Evolutionary conservation across 495 filamentous ascomycete species (phyloP).

Genomic region (Penicillium ucsense): DNA sequence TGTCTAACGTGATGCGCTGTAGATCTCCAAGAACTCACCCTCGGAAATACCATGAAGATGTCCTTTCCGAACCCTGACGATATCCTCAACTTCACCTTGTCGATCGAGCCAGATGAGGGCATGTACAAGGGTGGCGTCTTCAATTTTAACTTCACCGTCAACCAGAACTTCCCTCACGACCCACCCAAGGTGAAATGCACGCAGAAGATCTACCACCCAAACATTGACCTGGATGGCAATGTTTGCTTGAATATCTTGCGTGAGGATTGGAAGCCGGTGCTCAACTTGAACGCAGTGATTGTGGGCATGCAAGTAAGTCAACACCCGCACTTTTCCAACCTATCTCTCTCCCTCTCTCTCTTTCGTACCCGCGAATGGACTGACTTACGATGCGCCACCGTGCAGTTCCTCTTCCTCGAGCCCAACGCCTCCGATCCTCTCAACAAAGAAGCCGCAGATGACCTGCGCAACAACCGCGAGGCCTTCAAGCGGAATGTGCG

Average conservation of each 20-base stretch:
- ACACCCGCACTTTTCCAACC: too few species aligned
- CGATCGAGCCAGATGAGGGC: constrained; percentile 92
- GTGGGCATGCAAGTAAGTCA: constrained; percentile 74
- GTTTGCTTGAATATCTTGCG: constrained; percentile 94
- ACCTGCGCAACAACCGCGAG: constrained; percentile 74
- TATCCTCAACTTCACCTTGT: constrained; percentile 90
- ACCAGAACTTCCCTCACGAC: constrained; percentile 93
- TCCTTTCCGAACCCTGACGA: constrained; percentile 90
- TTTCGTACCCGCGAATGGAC: not conserved
- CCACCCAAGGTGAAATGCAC: constrained; percentile 96
- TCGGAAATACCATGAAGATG: constrained; percentile 87
- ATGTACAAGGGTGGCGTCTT: constrained; percentile 92
- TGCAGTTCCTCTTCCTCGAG: constrained; percentile 90
- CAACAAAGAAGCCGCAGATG: constrained; percentile 95
- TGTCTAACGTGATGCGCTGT: not conserved
- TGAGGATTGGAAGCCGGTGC: constrained; percentile 97
- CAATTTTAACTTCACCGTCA: constrained; percentile 83
- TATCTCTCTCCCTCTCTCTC: too few species aligned
- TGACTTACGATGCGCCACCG: not conserved
- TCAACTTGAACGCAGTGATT: constrained; percentile 94
- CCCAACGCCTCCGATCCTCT: constrained; percentile 95
- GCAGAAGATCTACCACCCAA: constrained; percentile 98
- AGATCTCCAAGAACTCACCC: constrained; percentile 90
- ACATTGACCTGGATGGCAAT: constrained; percentile 96
- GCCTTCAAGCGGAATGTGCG: constrained; percentile 87